Base-by-base conservation (phyloP, 495 filamentous ascomycete genomes). In the Xeromyces bisporus region DNA sequence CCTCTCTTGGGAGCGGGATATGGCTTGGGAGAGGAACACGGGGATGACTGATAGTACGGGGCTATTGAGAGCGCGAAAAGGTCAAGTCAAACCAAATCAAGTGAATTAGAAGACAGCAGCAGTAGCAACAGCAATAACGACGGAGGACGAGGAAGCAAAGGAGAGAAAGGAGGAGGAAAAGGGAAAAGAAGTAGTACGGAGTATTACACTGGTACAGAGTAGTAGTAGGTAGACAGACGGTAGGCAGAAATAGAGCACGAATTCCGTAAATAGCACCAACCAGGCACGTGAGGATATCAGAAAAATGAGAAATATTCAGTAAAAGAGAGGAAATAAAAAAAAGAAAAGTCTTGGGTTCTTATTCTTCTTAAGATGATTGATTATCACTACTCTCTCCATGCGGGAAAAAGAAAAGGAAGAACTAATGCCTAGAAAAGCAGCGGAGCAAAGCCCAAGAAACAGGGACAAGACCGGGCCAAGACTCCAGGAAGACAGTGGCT, bases 381-480 rank as follows among this genome's bases (percentile, higher is more conserved):
- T n/a, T n/a, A n/a, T n/a, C n/a, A n/a, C n/a, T n/a, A n/a, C n/a
- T 21, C 20, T 21, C 9, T 21, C 9, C 20, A 4, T 21, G 20
- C 34, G 25, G 28, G 32, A 31, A 37, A 32, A 40, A 29, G 13
- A 31, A 33, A 9, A 21, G 34, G 42, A 33, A 33, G 28, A 27
- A 48, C 39, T 43, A 20, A 49, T 55, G 55, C 53, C 56, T 43
- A 60, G 53, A 54, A 47, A 53, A 58, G 34, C 25, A 40, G 49
- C 48, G 47, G 48, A 55, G 41, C 40, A 35, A 32, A 23, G 25
- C 37, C 39, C 45, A 45, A 43, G 36, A n/a, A n/a, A 39, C 35
- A 42, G 41, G 42, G 44, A 45, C 44, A 47, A 46, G 45, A 48
- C 47, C 48, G 50, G 46, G 50, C 53, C 50, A 56, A 56, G 50